A percentile compares a stretch with the other conserved stretches of the same genome.
phyloP scores from a whole-genome alignment of 148 eudicot genomes.

The Rhododendron molle region DNA sequence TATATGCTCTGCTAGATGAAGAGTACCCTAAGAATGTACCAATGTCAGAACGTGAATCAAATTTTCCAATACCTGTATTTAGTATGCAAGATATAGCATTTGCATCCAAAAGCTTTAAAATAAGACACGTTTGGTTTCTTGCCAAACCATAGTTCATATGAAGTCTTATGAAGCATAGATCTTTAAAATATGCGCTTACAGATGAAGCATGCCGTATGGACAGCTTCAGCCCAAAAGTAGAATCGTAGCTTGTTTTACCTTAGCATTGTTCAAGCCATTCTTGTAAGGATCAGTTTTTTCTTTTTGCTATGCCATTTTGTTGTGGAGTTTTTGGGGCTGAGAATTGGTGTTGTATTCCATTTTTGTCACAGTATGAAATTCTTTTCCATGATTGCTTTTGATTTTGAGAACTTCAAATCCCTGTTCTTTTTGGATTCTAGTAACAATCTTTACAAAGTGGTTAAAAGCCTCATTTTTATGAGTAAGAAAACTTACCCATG shows the following conservation, averaged over 20 bases:
- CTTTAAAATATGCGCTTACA: neutral
- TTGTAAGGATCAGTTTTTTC: neutral
- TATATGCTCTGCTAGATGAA: neutral
- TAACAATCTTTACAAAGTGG: neutral
- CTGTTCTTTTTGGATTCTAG: neutral
- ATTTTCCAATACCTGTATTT: neutral
- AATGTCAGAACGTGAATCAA: neutral
- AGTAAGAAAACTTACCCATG: neutral
- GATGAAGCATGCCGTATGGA: neutral
- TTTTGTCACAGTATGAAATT: neutral
- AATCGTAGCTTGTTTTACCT: neutral
- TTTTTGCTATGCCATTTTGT: neutral
- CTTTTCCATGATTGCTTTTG: neutral
- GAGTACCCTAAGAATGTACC: neutral
- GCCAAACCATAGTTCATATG: neutral
- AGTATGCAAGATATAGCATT: neutral
- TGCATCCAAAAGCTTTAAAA: neutral
- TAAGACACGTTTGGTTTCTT: neutral
- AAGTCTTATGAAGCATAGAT: neutral
- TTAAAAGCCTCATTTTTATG: neutral
- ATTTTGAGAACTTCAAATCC: neutral
- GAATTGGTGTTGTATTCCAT: neutral
- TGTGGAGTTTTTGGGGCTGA: neutral
- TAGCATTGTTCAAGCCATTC: neutral
- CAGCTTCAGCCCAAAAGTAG: neutral